phyloP scores from a whole-genome alignment of 805 yeast genomes.

The Candida silvatica region DNA sequence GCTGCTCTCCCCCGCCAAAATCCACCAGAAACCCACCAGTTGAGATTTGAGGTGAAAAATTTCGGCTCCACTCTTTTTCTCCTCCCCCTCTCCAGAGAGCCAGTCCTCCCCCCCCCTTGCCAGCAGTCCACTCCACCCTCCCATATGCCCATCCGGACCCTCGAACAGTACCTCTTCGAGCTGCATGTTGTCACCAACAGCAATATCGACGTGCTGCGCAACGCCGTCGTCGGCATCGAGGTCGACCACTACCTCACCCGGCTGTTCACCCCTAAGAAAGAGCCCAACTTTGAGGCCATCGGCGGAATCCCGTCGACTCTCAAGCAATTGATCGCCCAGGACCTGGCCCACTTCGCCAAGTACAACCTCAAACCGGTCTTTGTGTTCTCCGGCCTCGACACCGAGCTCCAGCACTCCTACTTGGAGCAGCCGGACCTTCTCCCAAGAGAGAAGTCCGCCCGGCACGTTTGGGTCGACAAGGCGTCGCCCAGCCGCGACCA shows the following conservation, averaged over 20 bases:
- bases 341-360: constrained; percentile 51
- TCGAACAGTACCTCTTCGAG: constrained; percentile 65
- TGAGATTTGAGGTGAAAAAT: too few species aligned
- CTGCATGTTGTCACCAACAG: constrained; percentile 47
- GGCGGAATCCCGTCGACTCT: constrained; percentile 75
- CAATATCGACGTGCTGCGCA: constrained; percentile 56
- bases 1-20: too few species aligned
- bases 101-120: background rate
- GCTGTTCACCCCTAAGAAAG: constrained; percentile 52
- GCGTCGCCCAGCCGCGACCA: constrained; percentile 9
- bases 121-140: background rate
- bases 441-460: constrained; percentile 34
- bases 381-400: constrained; percentile 62
- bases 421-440: constrained; percentile 18
- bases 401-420: constrained; percentile 23
- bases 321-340: constrained; percentile 46
- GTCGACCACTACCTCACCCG: constrained; percentile 70
- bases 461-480: constrained; percentile 37
- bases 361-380: constrained; percentile 69
- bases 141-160: constrained; percentile 35
- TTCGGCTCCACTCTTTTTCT: too few species aligned
- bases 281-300: constrained; percentile 62
- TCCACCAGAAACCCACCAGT: too few species aligned
- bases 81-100: background rate
- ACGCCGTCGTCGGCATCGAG: constrained; percentile 74